Evolutionary conservation across 495 filamentous ascomycete species (phyloP), one percentile per base, ranked within the genome.

Genomic region (Letharia lupina): DNA sequence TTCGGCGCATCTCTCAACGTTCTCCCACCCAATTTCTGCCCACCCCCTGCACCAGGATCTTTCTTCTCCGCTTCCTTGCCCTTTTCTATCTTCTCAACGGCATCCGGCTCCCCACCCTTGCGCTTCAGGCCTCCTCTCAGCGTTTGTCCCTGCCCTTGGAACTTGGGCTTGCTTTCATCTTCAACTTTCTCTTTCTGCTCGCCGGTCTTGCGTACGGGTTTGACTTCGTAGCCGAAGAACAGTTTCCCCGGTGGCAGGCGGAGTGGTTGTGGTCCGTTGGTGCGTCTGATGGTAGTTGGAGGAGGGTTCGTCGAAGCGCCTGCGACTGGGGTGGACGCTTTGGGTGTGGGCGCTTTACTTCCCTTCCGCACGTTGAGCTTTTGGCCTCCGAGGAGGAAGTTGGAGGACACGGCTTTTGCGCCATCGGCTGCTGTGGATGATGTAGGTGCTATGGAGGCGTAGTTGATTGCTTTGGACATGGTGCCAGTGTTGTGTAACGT

Each of bases 381-480:
- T 63, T 96, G 89, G 13, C 94, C 94, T 4, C 81, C 77, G 0
- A 77, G 80, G 2, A 88, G 71, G 72, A 98, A 98, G 72, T 95
- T 89, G 0, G 91, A 94, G 3, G 86, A 88, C 16, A 81, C 81
- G 4, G 87, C 86, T 70, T 81, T 81, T 18, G 82, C 84, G 37
- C 87, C 85, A 11, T 82, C 75, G 0, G 82, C 81, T 18, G 84
- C 84, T 15, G 84, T 80, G 10, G 81, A 85, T 2, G 90, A 81
- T 18, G 86, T 86, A 0, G 94, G 94, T 0, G 91, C 89, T 69
- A 98, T 96, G n/a, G 93, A 84, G 52, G 90, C 84, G 74, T 98
- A 98, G 78, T 97, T 97, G 78, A 98, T 96, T 20, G 91, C 83
- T 72, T 96, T 91, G 3, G 95, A 93, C 94, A 98, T 98, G 40